Evolutionary conservation across 352 stramenopile species (phyloP), one percentile per base, ranked within the genome.

Genomic region (Globisporangium yorkense): DNA sequence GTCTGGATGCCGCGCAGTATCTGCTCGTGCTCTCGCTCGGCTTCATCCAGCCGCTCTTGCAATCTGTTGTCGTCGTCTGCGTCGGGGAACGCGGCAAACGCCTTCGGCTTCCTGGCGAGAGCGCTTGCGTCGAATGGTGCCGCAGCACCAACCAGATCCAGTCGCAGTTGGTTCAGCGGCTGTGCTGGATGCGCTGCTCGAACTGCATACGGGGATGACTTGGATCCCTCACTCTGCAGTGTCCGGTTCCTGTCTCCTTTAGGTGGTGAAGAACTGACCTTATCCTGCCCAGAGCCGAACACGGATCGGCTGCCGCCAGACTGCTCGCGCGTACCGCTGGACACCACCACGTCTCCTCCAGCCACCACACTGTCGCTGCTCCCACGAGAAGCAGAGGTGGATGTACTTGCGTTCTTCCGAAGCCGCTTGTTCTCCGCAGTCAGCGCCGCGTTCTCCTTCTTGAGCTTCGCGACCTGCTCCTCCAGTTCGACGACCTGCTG

Each of bases 361-460:
- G 24, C 16, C 18, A 5, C 43, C 13, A 5, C 24, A 24, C 15
- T n/a, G 5, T n/a, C 29, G 21, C 21, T 45, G 20, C 16, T 35
- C 18, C n/a, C 40, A 12, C 44, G 27, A 37, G 27, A 6, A 3
- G 39, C 46, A 51, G 18, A 55, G 12, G 55, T 47, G 18, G 77
- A 21, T 21, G 2, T 24, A 21, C 41, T 21, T 15, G 50, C 33
- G 13, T 54, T 67, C 40, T 69, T 74, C 18, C 67, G 72, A 20
- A 84, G 61, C n/a, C 74, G 71, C 20, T 75, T 72, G 57, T 89
- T 88, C 41, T 89, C 80, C 3, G 29, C 39, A 29, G 40, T 12
- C 18, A 92, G 62, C 29, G 49, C 51, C n/a, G 65, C 50, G n/a
- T 88, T 87, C 39, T 84, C 74, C 5, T 67, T 72, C 10, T 56